Evolutionary conservation across 2,329 filamentous ascomycete genomes (phyloP), one percentile per base, ranked within the genome.

Genomic region (Immersiporthe knoxdaviesiana): DNA sequence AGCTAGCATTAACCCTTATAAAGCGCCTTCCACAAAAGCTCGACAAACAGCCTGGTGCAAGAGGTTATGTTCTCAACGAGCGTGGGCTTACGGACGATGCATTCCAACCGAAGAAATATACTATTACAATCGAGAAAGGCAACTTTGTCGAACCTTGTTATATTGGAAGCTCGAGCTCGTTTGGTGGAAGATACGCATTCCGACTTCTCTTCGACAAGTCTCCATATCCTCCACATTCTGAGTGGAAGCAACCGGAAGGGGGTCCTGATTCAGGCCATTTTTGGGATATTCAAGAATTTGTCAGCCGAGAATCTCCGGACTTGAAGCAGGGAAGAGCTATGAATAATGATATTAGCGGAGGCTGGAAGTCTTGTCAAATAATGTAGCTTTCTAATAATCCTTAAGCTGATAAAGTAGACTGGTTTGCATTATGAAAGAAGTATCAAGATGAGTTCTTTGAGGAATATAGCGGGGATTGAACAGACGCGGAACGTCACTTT

Each of bases 201-300:
- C 74, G 74, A 61, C 41, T 76, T 27, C 16, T 74, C 24, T 76
- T 76, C 69, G 75, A 76, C 67, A 75, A 72, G 63, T 75, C 75
- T 56, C 75, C 75, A 35, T 76, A 75, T 69, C 74, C 75, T n/a
- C 73, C 73, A 39, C 72, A 73, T 61, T 69, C 69, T 58, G 72
- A 76, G 70, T 76, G 74, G 74, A 72, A 52, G 65, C 39, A 66
- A 30, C 74, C 73, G 4, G 70, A 72, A 56, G 66, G 69, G 3
- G 72, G 68, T 18, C 73, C 73, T 21, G 74, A 76, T 47, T 61
- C 39, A 3, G 47, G 69, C 54, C 66, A 65, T 24, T 74, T 74
- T 66, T 75, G 73, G 74, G 67, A 73, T 56, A 70, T 72, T 27
- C 66, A 63, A 24, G 73, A 76, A 58, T 76, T 76, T 68, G 74